Base-by-base conservation (phyloP, 1,139 yeast species). In the Suhomyces maxii region DNA sequence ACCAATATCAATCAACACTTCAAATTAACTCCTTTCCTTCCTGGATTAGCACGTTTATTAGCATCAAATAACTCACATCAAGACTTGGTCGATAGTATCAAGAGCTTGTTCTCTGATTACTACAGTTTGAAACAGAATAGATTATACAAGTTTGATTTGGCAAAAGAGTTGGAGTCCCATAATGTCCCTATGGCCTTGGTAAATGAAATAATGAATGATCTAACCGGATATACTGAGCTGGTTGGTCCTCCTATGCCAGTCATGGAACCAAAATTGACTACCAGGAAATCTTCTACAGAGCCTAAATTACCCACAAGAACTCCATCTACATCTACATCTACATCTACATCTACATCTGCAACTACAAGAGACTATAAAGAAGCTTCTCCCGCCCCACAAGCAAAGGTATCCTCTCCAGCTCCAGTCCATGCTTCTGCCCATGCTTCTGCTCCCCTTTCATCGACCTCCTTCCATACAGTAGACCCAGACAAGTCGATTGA, bases 111-210 rank as follows among this genome's bases (percentile, higher is more conserved):
- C 26, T 56, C 56, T 2, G 54, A 54, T 42, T 70, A 65, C 54
- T 71, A 67, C 50, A 56, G 57, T 34, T 49, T 63, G 46, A 62
- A 60, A 46, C 65, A 60, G 26, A 69, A 69, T 47, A 53, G 58
- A 34, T 49, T 62, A 36, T 61, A 61, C 13, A 71, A 73, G 53
- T 67, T 63, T 14, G 87, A 82, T 47, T 68, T 86, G 34, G 64
- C 74, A 6, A 67, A 68, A 26, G 83, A 81, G 44, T 55, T 86
- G 50, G 67, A 68, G 34, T 52, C 56, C 7, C 76, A 75, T 42
- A 62, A 65, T n/a, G 66, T 81, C 1, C 63, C 69, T 0, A 44
- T 55, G 2, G 46, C 56, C 26, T 54, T 62, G 18, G 67, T 69
- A 1, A 54, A 60, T 3, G 55, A 59, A 9, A 55, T 78, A 1